A percentile compares a stretch with the other conserved stretches of the same genome.
These are phyloP conservation scores for Nectriaceae sp. DNA, from an alignment of 2,329 filamentous ascomycete genomes.

Conservation along the genomic window DNA sequence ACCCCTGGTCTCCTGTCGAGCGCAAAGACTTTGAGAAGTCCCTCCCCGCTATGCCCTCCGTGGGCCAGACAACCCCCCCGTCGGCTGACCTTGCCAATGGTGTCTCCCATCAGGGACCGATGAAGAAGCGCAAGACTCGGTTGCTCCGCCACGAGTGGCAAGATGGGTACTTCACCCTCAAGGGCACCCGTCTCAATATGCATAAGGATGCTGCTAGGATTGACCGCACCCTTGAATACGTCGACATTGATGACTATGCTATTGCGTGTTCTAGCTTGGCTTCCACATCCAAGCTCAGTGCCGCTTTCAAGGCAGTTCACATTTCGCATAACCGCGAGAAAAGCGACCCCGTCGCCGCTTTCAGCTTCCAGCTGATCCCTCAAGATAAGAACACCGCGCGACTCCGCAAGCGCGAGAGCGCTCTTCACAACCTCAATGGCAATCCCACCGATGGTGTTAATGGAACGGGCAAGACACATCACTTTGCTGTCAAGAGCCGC, in stretches of 20 bases:
- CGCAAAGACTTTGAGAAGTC: slow-evolving; percentile 47
- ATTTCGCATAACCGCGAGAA: slow-evolving; percentile 58
- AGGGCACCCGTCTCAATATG: slow-evolving; percentile 73
- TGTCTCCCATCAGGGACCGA: slow-evolving; percentile 77
- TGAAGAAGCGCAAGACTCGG: slow-evolving; percentile 91
- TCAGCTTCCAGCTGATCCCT: slow-evolving; percentile 84
- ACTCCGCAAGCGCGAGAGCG: slow-evolving; percentile 57
- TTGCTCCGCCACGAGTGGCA: slow-evolving; percentile 93
- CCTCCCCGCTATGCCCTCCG: slow-evolving; percentile 39
- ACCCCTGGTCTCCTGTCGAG: slow-evolving; percentile 57
- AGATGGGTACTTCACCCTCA: slow-evolving; percentile 86
- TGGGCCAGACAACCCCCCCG: slow-evolving; percentile 29
- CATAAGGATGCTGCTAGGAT: slow-evolving; percentile 62
- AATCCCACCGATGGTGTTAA: slow-evolving; percentile 50
- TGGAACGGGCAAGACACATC: slow-evolving; percentile 79
- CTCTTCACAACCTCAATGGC: slow-evolving; percentile 35
- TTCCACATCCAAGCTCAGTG: slow-evolving; percentile 77
- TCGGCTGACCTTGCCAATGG: slow-evolving; percentile 45
- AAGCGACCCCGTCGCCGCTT: slow-evolving; percentile 64
- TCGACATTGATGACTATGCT: slow-evolving; percentile 87
- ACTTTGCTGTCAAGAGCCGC: slow-evolving; percentile 85
- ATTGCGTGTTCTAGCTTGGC: slow-evolving; percentile 80
- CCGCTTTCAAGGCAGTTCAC: slow-evolving; percentile 81
- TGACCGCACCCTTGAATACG: slow-evolving; percentile 69
- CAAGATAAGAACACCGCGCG: slow-evolving; percentile 58